Evolutionary conservation across 2,329 filamentous ascomycete genomes (phyloP).

Genomic region (Aspergillus fructus): DNA sequence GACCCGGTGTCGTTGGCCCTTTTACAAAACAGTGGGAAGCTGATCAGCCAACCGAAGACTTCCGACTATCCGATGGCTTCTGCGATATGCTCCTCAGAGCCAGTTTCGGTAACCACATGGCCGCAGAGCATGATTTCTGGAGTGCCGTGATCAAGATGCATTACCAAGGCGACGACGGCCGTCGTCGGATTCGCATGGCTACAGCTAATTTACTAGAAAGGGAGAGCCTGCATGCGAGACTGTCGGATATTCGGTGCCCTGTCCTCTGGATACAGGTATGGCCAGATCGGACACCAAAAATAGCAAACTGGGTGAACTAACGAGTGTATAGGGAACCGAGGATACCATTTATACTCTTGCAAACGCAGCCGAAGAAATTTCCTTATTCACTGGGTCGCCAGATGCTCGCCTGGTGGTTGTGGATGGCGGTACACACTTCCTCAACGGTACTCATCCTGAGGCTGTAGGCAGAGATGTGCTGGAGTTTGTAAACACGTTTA

Average conservation of each 20-base stretch:
- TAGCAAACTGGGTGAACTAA: too few species aligned
- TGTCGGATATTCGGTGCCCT: neutral
- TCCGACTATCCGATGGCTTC: neutral
- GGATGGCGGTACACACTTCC: neutral
- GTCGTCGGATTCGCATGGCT: neutral
- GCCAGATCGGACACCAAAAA: neutral
- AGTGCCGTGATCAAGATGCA: neutral
- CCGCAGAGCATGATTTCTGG: neutral
- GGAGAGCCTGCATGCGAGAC: neutral
- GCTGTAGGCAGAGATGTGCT: neutral
- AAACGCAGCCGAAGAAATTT: neutral
- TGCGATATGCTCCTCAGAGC: neutral
- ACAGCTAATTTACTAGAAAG: neutral
- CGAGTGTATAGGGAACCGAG: neutral
- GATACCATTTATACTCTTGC: neutral
- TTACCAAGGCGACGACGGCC: neutral
- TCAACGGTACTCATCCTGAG: neutral
- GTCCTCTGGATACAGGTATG: neutral
- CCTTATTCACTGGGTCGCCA: neutral
- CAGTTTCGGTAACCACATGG: neutral
- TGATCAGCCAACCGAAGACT: neutral
- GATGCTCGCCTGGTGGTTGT: neutral
- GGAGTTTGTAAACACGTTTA: neutral
- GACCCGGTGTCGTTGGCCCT: neutral
- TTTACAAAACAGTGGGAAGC: neutral